Evolutionary conservation across 148 eudicot genomes (phyloP), one percentile per base, ranked within the genome.

Genomic region (Amaranthus hypochondriacus): DNA sequence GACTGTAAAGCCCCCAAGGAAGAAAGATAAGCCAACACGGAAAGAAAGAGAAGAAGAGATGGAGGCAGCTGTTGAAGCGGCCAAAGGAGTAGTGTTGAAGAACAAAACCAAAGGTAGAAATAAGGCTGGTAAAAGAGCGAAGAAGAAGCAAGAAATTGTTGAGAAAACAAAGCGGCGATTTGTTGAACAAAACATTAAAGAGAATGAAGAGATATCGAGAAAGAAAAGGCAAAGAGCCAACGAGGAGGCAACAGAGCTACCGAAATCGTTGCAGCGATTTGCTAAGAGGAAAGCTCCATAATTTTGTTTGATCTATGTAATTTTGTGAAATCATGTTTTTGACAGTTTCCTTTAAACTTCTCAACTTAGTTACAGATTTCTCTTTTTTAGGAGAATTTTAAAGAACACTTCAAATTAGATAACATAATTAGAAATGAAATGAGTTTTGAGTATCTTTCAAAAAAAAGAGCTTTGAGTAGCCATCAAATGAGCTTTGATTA

Each of bases 71-170:
- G 63, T 92, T 62, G 92, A 72, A 43, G 84, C 77, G 50, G 96
- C 88, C 44, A 92, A 87, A 80, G 58, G 63, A 9, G 68, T 21
- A 7, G 7, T 59, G 46, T 5, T 83, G n/a, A 92, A 92, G 83
- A 85, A 88, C 78, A 92, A 92, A 75, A 92, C 92, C 0, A 92
- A 92, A 78, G 97, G 97, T 50, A 85, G 89, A 81, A 90, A 78
- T 75, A 87, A 89, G 67, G 88, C 90, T 0, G 88, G 92, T 62
- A 88, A 81, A 74, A 58, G 68, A 52, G 83, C 82, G 4, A 87
- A 77, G 83, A 92, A 87, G 81, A 88, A 76, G 78, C 78, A 87
- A 67, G 88, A 87, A 81, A 72, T 65, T 13, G 62, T 86, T 9
- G 80, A 73, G 50, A 83, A 80, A 52, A 96, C 80, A 10, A 92